Percentiles rank a stretch among this genome's conserved stretches.
Evolutionary conservation across 225 moss, liverwort and hornwort genomes (phyloP).

Genomic region (Pseudisothecium myosuroides): DNA sequence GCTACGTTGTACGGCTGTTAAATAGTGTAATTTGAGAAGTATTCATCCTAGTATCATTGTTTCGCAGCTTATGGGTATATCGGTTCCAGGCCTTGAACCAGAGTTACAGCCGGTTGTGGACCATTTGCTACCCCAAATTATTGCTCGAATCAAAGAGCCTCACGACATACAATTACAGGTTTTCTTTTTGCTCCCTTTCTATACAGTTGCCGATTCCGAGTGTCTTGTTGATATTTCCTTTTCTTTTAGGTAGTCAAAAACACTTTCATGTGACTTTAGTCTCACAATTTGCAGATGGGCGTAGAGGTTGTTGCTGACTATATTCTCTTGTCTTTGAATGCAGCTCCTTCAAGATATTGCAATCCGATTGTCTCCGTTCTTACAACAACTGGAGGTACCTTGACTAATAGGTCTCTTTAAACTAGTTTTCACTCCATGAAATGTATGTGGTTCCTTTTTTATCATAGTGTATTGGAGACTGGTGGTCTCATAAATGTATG

Average conservation of each 20-base stretch:
- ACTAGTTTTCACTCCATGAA: background rate
- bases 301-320: background rate
- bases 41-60: slow-evolving; percentile 6
- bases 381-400: slow-evolving; percentile 76
- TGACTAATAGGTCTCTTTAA: background rate
- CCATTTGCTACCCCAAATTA: slow-evolving; percentile 72
- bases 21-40: background rate
- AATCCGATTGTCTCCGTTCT: slow-evolving; percentile 52
- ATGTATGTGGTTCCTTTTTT: background rate
- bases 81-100: slow-evolving; percentile 90
- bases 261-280: background rate
- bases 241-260: background rate
- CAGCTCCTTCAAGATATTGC: slow-evolving; percentile 94
- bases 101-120: slow-evolving; percentile 86
- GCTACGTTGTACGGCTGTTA: background rate
- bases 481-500: background rate
- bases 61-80: slow-evolving; percentile 77
- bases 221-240: background rate
- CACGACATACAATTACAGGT: slow-evolving; percentile 89
- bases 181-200: background rate
- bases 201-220: background rate
- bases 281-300: background rate
- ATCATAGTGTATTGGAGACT: background rate
- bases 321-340: background rate
- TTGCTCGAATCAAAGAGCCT: slow-evolving; percentile 74